These are phyloP conservation scores for Gelatoporia subvermispora DNA, from an alignment of 768 basidiomycete genomes.

Conservation along the genomic window DNA sequence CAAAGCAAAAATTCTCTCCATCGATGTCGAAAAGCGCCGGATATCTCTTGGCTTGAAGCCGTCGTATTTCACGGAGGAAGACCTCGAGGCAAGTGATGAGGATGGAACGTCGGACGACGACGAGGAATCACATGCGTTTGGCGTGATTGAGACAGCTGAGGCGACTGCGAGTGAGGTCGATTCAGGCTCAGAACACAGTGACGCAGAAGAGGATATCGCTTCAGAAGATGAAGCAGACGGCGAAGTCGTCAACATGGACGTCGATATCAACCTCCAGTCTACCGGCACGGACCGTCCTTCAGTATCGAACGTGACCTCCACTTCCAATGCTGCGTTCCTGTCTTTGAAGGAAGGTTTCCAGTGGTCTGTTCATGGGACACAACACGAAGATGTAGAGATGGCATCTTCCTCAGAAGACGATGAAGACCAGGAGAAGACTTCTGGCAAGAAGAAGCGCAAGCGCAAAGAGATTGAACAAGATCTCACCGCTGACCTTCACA, in stretches of 20 bases:
- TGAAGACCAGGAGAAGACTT: constrained; percentile 39
- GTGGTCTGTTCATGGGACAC: constrained; percentile 49
- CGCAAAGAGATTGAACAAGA: constrained; percentile 74
- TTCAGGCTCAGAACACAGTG: constrained; percentile 10
- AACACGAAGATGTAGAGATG: constrained; percentile 32
- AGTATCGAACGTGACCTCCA: background rate
- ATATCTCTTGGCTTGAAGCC: constrained; percentile 83
- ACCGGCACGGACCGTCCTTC: background rate
- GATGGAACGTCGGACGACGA: constrained; percentile 18
- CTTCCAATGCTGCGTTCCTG: constrained; percentile 32
- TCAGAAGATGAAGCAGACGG: constrained; percentile 19
- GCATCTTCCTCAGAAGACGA: constrained; percentile 45
- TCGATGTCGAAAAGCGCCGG: constrained; percentile 76
- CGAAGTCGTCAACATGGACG: constrained; percentile 36
- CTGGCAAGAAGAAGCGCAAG: constrained; percentile 62
- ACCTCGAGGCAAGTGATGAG: constrained; percentile 40
- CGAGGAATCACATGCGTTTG: constrained; percentile 22
- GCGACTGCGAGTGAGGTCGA: constrained; percentile 12
- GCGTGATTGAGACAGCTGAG: constrained; percentile 27
- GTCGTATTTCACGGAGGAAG: constrained; percentile 74
- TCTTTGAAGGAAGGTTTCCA: constrained; percentile 61
- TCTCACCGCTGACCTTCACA: constrained; percentile 84
- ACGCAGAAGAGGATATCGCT: constrained; percentile 25
- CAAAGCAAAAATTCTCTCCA: constrained; percentile 66
- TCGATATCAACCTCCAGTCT: constrained; percentile 34